Evolutionary conservation across 23 red algal genomes (phyloP).

Genomic region (Cyanidiococcus yangmingshanensis): DNA sequence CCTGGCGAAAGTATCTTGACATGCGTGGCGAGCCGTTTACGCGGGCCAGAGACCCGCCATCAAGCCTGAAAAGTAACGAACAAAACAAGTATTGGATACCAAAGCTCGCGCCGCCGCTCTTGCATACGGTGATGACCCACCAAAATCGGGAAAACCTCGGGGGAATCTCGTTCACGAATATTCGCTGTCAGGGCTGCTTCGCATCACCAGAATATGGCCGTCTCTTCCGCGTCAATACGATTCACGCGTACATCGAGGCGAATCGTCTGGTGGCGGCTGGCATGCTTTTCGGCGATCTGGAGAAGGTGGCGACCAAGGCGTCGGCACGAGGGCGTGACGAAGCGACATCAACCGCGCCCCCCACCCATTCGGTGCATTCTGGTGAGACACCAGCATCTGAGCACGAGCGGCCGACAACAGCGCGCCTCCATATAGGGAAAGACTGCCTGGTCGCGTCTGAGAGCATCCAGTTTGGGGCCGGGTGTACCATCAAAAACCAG

Average conservation of each 20-base stretch:
- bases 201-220: not conserved
- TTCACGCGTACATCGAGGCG: constrained; percentile 19
- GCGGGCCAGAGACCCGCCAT: not conserved
- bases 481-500: not conserved
- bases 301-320: not conserved
- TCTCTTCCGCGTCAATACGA: constrained; percentile 17
- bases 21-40: not conserved
- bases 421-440: not conserved
- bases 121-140: not conserved
- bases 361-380: not conserved
- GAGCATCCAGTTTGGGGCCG: not conserved
- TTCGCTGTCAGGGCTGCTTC: not conserved
- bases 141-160: not conserved
- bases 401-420: not conserved
- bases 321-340: not conserved
- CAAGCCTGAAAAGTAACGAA: not conserved
- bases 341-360: not conserved
- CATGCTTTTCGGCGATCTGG: not conserved
- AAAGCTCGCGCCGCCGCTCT: not conserved
- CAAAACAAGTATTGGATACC: not conserved
- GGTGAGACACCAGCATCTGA: not conserved
- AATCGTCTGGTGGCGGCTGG: constrained; percentile 12
- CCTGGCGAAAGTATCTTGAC: not conserved
- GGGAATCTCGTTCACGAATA: not conserved
- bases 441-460: constrained; percentile 1